A percentile compares a stretch with the other conserved stretches of the same genome.
Conservation (phyloP, 345 rosid genomes). For the Laguncularia racemosa region DNA sequence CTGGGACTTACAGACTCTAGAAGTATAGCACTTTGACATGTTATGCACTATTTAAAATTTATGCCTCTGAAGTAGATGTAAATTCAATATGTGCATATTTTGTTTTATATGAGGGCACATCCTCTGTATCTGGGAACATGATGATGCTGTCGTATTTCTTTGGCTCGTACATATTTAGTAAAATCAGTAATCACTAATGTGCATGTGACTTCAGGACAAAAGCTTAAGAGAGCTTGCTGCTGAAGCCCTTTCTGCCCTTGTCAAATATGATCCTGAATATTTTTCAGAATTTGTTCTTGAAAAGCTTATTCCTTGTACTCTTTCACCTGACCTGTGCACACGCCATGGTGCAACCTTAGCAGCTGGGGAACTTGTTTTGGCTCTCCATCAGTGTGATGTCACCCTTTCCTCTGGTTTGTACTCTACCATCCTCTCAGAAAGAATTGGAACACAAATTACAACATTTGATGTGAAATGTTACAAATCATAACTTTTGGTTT, state of each 20-base stretch:
- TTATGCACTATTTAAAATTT: no score
- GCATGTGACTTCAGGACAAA: conserved; percentile 51
- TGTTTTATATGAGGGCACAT: no score
- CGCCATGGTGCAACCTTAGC: conserved; percentile 98
- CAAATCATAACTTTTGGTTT: no score
- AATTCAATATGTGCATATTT: no score
- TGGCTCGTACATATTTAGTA: not conserved
- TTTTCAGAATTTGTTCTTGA: conserved; percentile 59
- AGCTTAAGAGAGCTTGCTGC: conserved; percentile 88
- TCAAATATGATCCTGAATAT: conserved; percentile 65
- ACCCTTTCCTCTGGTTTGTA: conserved; percentile 59
- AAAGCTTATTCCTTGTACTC: conserved; percentile 70
- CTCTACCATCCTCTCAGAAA: conserved; percentile 11
- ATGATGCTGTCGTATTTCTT: no score
- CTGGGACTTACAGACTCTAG: no score
- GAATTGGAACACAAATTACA: not conserved
- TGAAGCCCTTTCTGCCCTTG: conserved; percentile 86
- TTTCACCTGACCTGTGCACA: conserved; percentile 79
- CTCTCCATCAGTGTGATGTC: conserved; percentile 51
- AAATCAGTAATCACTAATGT: conserved; percentile 8
- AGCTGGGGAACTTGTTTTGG: conserved; percentile 72
- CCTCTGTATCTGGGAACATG: no score
- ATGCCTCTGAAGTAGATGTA: no score
- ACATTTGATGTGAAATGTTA: conserved; percentile 8
- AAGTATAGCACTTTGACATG: no score